Conservation (phyloP, 805 yeast genomes). For the Monosporozyma servazzii region DNA sequence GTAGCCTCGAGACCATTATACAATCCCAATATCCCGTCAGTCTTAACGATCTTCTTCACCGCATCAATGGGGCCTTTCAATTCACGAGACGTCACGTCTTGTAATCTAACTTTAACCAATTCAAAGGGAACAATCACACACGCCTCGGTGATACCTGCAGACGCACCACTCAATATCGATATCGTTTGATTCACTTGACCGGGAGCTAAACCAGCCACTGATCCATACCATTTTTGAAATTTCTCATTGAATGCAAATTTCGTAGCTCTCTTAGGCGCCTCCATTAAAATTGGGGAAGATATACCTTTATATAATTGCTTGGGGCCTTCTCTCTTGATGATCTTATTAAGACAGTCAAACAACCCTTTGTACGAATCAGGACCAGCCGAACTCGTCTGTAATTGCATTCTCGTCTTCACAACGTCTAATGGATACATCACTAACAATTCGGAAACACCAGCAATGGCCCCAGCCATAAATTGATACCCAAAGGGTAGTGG, state of each 20-base stretch:
- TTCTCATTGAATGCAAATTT: slow-evolving; percentile 97
- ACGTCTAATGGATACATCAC: slow-evolving; percentile 96
- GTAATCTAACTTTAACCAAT: slow-evolving; percentile 87
- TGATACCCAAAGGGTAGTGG: slow-evolving; percentile 87
- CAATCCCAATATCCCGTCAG: slow-evolving; percentile 73
- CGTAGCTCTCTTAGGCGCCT: slow-evolving; percentile 98
- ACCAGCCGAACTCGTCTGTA: slow-evolving; percentile 37
- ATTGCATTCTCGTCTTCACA: slow-evolving; percentile 91
- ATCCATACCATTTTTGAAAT: slow-evolving; percentile 79
- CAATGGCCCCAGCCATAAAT: slow-evolving; percentile 85
- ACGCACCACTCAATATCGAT: slow-evolving; percentile 89
- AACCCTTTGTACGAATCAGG: slow-evolving; percentile 56
- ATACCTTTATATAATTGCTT: slow-evolving; percentile 85
- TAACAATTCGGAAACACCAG: slow-evolving; percentile 92
- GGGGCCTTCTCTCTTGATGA: slow-evolving; percentile 78
- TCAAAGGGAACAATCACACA: slow-evolving; percentile 98
- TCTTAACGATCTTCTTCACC: slow-evolving; percentile 55
- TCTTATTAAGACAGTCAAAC: slow-evolving; percentile 73
- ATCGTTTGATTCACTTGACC: slow-evolving; percentile 63
- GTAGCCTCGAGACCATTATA: slow-evolving; percentile 96
- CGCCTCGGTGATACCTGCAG: slow-evolving; percentile 96
- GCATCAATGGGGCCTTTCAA: slow-evolving; percentile 68
- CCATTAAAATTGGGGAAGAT: slow-evolving; percentile 94
- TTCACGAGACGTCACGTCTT: slow-evolving; percentile 76
- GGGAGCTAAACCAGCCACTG: slow-evolving; percentile 50